Conservation (phyloP, 2,329 filamentous ascomycete genomes). For the Fusarium pininemorale region DNA sequence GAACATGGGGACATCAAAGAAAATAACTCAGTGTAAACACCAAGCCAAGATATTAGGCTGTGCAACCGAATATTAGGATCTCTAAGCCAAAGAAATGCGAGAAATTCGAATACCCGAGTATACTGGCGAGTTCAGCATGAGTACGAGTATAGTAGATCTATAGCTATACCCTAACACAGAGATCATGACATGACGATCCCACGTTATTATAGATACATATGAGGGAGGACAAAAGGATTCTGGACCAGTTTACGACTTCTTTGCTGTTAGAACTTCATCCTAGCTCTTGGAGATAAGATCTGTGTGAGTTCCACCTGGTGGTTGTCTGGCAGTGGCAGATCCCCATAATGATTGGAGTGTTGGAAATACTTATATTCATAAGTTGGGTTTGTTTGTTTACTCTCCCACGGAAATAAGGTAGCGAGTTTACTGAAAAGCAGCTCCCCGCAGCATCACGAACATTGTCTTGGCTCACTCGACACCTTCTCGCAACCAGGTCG, state of each 20-base stretch:
- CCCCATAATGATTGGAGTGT: background rate
- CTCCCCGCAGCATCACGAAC: background rate
- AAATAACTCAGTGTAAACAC: background rate
- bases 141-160: background rate
- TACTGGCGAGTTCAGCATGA: background rate
- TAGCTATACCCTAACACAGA: background rate
- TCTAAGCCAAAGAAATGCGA: background rate
- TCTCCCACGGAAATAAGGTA: too few relatives aligned
- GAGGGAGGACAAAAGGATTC: background rate
- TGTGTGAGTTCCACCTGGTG: background rate
- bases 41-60: background rate
- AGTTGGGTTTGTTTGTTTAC: background rate
- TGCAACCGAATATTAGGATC: background rate
- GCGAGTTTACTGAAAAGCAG: background rate
- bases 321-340: slow-evolving; percentile 7
- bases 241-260: too few relatives aligned
- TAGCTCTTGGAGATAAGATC: background rate
- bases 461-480: background rate
- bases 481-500: background rate
- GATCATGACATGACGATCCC: background rate
- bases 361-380: background rate
- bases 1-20: background rate
- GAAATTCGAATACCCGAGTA: background rate
- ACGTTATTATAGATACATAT: too few relatives aligned
- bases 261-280: background rate